A percentile compares a stretch with the other conserved stretches of the same genome.
Conservation (phyloP, 2,329 filamentous ascomycete genomes). For the Epichloe coenophiala region DNA sequence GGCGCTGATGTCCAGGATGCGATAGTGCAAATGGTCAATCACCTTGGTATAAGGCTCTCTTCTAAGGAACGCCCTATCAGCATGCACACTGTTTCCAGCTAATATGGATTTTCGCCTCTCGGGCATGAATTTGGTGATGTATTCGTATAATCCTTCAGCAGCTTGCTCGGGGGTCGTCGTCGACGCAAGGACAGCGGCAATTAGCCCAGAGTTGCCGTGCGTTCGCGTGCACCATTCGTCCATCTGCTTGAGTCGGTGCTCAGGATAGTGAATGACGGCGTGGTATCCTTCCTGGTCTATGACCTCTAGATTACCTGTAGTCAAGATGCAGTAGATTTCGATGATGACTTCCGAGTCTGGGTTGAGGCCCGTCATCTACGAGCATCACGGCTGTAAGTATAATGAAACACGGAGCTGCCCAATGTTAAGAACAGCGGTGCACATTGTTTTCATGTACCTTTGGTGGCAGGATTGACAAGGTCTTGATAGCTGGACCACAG, state of each 20-base stretch:
- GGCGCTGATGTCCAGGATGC: constrained; percentile 81
- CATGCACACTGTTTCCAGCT: constrained; percentile 88
- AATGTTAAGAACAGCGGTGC: too few relatives aligned
- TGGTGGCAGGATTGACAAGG: background rate
- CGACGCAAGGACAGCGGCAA: constrained; percentile 60
- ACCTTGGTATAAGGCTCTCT: constrained; percentile 61
- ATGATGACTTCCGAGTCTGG: constrained; percentile 70
- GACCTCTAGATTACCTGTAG: constrained; percentile 62
- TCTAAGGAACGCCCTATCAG: constrained; percentile 69
- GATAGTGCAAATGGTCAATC: constrained; percentile 69
- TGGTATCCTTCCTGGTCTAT: constrained; percentile 71
- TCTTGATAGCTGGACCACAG: background rate
- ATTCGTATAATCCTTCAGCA: constrained; percentile 58
- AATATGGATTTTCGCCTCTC: constrained; percentile 54
- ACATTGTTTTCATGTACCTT: background rate
- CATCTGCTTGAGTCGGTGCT: constrained; percentile 61
- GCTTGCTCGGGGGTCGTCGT: constrained; percentile 60
- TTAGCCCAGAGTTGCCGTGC: constrained; percentile 72
- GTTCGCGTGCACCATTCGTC: constrained; percentile 78
- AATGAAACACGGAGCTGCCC: background rate
- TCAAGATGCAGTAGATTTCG: constrained; percentile 86
- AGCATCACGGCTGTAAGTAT: background rate
- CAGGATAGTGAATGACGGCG: constrained; percentile 59
- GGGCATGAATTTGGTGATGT: constrained; percentile 62
- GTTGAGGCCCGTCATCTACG: constrained; percentile 67